Base-by-base conservation (phyloP, 1,284 basidiomycete species). In the Fomitopsis palustris region DNA sequence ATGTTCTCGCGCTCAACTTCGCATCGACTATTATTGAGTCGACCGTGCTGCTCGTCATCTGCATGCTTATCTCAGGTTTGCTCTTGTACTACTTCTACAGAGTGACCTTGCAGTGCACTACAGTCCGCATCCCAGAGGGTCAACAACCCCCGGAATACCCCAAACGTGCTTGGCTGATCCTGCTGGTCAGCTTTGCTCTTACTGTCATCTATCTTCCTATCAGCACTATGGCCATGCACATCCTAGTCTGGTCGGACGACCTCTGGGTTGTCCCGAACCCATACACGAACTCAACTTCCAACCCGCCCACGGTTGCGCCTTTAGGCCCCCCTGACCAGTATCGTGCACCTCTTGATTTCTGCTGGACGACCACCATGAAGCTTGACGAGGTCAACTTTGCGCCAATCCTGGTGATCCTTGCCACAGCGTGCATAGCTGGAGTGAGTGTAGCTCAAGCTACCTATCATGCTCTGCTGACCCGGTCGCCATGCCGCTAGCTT, bases 331-430 rank as follows among this genome's bases (percentile, higher is more conserved):
- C 79, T 0, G 77, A 78, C 62, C 76, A 83, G 70, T 87, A 75
- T 69, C 78, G 83, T 54, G 82, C 84, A 55, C 81, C 88, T 2
- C 69, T 88, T 57, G 87, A 92, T 71, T 92, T 93, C 67, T 93
- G 91, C 72, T 93, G 85, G 76, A 87, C 86, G 2, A 87, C 87
- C 0, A 88, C 88, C 2, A 86, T 90, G 88, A 80, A 82, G 60
- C 78, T 78, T 51, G 84, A 90, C 63, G 78, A 87, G 67, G 77
- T 92, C 66, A 93, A 94, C 69, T 89, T 79, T 64, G 88, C 89
- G 0, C 88, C 85, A 14, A 65, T 84, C 3, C 72, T 91, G 31
- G 71, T 93, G 3, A 80, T 86, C 16, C 66, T 88, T 17, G 82
- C 90, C 0, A 64, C 78, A 0, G 56, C 86, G 7, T 81, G 82